Percentiles rank a stretch among this genome's conserved stretches.
phyloP scores from a whole-genome alignment of 768 basidiomycete genomes.

The Cubamyces lactineus region DNA sequence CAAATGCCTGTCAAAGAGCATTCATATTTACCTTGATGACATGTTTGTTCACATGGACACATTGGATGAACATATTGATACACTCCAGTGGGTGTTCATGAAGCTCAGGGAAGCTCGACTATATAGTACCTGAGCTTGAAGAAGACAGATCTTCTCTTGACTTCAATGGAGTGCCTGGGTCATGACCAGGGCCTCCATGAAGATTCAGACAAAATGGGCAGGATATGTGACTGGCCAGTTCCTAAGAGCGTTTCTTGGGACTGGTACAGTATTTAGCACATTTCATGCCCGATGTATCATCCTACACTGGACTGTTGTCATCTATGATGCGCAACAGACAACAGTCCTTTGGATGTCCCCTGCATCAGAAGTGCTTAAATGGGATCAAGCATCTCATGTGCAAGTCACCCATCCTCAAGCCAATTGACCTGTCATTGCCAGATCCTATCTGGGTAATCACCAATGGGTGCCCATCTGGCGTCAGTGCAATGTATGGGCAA shows the following conservation, averaged over 20 bases:
- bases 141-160: constrained; percentile 41
- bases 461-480: constrained; percentile 26
- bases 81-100: constrained; percentile 39
- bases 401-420: constrained; percentile 20
- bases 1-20: constrained; percentile 40
- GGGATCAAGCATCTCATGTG: constrained; percentile 21
- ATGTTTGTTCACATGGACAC: constrained; percentile 44
- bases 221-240: constrained; percentile 39
- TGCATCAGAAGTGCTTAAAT: constrained; percentile 30
- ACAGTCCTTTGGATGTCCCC: constrained; percentile 30
- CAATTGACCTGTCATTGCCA: constrained; percentile 11
- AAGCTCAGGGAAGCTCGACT: constrained; percentile 34
- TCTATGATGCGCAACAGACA: constrained; percentile 33
- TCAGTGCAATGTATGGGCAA: constrained; percentile 32
- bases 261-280: constrained; percentile 43
- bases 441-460: constrained; percentile 30
- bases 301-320: constrained; percentile 38
- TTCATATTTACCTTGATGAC: constrained; percentile 51
- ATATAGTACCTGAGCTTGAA: constrained; percentile 36
- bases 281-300: constrained; percentile 41
- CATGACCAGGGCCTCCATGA: constrained; percentile 43
- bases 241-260: constrained; percentile 42
- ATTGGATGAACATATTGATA: constrained; percentile 42
- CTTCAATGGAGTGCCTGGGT: constrained; percentile 42
- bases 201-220: constrained; percentile 40